phyloP scores from a whole-genome alignment of 2,329 filamentous ascomycete species.

The Endoconidiophora polonica region DNA sequence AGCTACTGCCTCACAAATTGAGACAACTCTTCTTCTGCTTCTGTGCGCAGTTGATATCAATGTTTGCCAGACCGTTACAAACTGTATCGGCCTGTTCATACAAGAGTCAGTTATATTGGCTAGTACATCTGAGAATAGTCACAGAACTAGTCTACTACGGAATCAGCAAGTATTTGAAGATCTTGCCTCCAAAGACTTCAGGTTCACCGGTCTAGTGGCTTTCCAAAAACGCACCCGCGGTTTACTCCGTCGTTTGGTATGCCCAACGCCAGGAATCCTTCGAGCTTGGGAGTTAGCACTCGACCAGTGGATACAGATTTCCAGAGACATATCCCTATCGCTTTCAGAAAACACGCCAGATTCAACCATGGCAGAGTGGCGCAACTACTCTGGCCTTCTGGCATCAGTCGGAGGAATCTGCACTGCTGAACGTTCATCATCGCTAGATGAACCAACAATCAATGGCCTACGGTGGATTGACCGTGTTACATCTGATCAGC shows the following conservation, averaged over 20 bases:
- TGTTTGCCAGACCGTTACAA: constrained; percentile 46
- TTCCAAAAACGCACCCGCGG: constrained; percentile 50
- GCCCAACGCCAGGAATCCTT: constrained; percentile 49
- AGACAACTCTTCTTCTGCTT: constrained; percentile 45
- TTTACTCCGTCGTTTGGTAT: constrained; percentile 41
- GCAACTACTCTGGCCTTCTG: constrained; percentile 52
- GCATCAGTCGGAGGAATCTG: constrained; percentile 51
- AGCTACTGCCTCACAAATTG: constrained; percentile 36
- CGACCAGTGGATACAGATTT: constrained; percentile 46
- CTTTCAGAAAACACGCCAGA: constrained; percentile 36
- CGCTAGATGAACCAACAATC: constrained; percentile 40
- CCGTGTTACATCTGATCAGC: constrained; percentile 37
- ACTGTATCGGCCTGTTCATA: constrained; percentile 44
- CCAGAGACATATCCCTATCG: constrained; percentile 43
- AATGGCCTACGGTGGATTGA: constrained; percentile 49
- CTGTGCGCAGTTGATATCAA: constrained; percentile 50
- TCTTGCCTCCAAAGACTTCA: constrained; percentile 45
- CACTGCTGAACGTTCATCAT: constrained; percentile 39
- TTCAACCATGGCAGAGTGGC: constrained; percentile 43
- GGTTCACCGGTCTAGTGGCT: constrained; percentile 51
- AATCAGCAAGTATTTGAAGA: constrained; percentile 46
- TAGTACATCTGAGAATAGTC: constrained; percentile 29
- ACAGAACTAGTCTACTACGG: constrained; percentile 29
- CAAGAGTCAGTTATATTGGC: constrained; percentile 39
- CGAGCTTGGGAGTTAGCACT: constrained; percentile 51